Conservation (phyloP, 371 early-diverging fungal species). For the Circinella minor region DNA sequence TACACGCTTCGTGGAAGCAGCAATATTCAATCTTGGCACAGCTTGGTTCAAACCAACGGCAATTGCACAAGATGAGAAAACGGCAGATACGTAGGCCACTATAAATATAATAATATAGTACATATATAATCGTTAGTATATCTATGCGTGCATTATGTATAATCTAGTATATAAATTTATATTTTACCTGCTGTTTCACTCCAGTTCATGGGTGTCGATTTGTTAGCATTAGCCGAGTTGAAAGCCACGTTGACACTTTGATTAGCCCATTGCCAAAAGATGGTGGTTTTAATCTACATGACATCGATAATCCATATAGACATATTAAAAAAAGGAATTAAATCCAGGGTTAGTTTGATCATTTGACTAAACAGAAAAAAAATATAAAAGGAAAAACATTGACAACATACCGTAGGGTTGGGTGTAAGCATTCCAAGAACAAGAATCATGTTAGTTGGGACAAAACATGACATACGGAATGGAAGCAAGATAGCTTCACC, state of each 20-base stretch:
- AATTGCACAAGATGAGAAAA: slow-evolving; percentile 74
- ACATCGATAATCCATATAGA: neutral
- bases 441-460: slow-evolving; percentile 84
- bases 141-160: neutral
- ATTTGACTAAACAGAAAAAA: neutral
- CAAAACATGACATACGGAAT: slow-evolving; percentile 85
- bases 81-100: slow-evolving; percentile 79
- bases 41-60: slow-evolving; percentile 74
- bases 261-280: slow-evolving; percentile 89
- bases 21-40: slow-evolving; percentile 55
- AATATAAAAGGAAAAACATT: neutral
- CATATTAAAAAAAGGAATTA: neutral
- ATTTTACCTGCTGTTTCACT: slow-evolving; percentile 66
- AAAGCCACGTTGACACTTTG: slow-evolving; percentile 85
- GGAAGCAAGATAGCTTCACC: slow-evolving; percentile 80
- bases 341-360: neutral
- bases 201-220: slow-evolving; percentile 75
- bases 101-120: neutral
- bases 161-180: too few relatives aligned
- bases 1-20: slow-evolving; percentile 48
- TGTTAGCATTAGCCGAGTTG: slow-evolving; percentile 87
- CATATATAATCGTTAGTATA: neutral
- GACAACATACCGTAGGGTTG: slow-evolving; percentile 67
- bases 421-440: slow-evolving; percentile 83
- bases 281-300: slow-evolving; percentile 61